These are phyloP conservation scores for Recurvomyces mirabilis DNA, from an alignment of 495 filamentous ascomycete species.

Conservation along the genomic window DNA sequence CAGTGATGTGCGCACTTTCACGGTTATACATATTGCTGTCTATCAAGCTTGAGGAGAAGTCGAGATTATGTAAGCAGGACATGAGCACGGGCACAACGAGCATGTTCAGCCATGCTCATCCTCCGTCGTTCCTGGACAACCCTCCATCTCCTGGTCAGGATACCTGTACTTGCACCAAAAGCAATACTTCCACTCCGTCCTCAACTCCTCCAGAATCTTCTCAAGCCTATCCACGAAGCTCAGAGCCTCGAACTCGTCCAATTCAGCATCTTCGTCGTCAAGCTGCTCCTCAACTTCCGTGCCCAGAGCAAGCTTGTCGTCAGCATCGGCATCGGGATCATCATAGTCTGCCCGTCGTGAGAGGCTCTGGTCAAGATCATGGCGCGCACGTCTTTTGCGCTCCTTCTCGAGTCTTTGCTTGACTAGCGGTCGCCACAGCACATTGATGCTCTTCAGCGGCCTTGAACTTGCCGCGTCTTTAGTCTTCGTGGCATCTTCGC, in stretches of 20 bases:
- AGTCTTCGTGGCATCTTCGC: not conserved
- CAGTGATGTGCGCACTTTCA: no score
- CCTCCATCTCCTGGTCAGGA: slow-evolving; percentile 57
- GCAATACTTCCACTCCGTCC: slow-evolving; percentile 68
- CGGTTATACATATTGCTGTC: no score
- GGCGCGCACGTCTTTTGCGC: slow-evolving; percentile 51
- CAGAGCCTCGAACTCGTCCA: slow-evolving; percentile 72
- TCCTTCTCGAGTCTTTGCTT: slow-evolving; percentile 59
- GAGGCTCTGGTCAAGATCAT: slow-evolving; percentile 58
- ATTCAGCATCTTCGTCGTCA: slow-evolving; percentile 71
- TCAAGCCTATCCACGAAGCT: slow-evolving; percentile 51
- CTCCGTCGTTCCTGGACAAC: slow-evolving; percentile 80
- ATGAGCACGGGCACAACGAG: no score
- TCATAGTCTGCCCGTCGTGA: slow-evolving; percentile 42
- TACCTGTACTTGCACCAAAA: slow-evolving; percentile 94
- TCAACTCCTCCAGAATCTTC: slow-evolving; percentile 54
- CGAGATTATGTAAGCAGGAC: no score
- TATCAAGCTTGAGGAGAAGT: no score
- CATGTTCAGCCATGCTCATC: slow-evolving; percentile 76
- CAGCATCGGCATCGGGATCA: slow-evolving; percentile 42
- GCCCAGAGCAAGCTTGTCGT: slow-evolving; percentile 46
- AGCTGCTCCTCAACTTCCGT: slow-evolving; percentile 59
- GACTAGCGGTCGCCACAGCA: slow-evolving; percentile 70
- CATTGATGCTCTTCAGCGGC: slow-evolving; percentile 50
- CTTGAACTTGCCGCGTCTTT: slow-evolving; percentile 19